Conservation (phyloP, 352 stramenopile genomes). For the Pythium brachiatum region DNA sequence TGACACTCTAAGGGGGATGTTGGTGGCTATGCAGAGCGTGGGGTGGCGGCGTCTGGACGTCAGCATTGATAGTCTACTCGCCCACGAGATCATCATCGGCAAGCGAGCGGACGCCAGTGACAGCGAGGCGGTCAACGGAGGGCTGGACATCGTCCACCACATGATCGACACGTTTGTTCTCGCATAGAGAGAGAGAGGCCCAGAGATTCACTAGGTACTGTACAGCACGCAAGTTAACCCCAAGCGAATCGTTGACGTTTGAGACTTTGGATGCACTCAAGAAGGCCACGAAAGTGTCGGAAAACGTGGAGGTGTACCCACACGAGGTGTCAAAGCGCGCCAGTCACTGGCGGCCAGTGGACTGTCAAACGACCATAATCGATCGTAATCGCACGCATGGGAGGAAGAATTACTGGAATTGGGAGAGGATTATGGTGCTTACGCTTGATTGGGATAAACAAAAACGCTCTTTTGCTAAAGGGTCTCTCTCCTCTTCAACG, state of each 20-base stretch:
- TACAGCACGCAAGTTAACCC: no score
- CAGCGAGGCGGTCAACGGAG: constrained; percentile 43
- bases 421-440: background rate
- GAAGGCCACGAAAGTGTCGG: no score
- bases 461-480: no score
- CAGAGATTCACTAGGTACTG: no score
- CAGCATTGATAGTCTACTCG: background rate
- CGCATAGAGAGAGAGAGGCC: no score
- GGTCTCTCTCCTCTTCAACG: no score
- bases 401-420: no score
- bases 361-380: background rate
- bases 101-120: constrained; percentile 46
- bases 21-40: background rate
- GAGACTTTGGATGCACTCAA: no score
- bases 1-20: background rate
- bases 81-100: background rate
- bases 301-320: background rate
- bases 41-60: background rate
- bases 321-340: no score
- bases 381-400: no score
- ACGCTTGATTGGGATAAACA: background rate
- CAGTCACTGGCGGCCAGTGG: no score
- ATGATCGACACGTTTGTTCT: constrained; percentile 63
- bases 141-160: constrained; percentile 70
- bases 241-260: no score